phyloP scores from a whole-genome alignment of 441 rosid genomes.

The Arabidopsis hybrid region DNA sequence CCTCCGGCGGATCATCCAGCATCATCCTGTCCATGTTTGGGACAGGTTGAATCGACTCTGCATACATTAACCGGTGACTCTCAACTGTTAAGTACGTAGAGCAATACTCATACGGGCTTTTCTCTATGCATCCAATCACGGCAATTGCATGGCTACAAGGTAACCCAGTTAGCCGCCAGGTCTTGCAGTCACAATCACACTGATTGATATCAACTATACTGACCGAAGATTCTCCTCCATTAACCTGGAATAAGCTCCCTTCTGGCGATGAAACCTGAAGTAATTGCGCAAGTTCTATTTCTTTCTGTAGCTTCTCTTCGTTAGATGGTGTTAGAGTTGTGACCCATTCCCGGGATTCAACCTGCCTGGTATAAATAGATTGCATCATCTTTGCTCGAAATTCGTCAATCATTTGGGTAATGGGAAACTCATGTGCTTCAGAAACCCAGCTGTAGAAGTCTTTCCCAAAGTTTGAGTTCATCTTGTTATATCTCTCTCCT shows the following conservation, averaged over 20 bases:
- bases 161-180: slow-evolving; percentile 66
- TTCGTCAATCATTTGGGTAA: slow-evolving; percentile 71
- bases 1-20: slow-evolving; percentile 47
- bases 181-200: slow-evolving; percentile 74
- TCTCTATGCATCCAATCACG: slow-evolving; percentile 53
- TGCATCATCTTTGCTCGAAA: slow-evolving; percentile 80
- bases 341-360: slow-evolving; percentile 64
- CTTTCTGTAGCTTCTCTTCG: slow-evolving; percentile 67
- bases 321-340: slow-evolving; percentile 69
- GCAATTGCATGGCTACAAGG: slow-evolving; percentile 81
- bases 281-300: slow-evolving; percentile 49
- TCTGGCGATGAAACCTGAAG: slow-evolving; percentile 53
- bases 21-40: slow-evolving; percentile 63
- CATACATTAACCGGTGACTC: slow-evolving; percentile 58
- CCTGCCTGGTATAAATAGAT: slow-evolving; percentile 57
- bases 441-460: slow-evolving; percentile 78
- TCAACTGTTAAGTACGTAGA: slow-evolving; percentile 63
- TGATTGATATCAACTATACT: slow-evolving; percentile 59
- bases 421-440: slow-evolving; percentile 72
- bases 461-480: slow-evolving; percentile 66
- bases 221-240: slow-evolving; percentile 55
- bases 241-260: slow-evolving; percentile 59
- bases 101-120: slow-evolving; percentile 70
- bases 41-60: slow-evolving; percentile 73
- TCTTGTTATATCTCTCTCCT: slow-evolving; percentile 73